Percentiles rank a stretch among this genome's conserved stretches.
These are phyloP conservation scores for Teratosphaeria pseudoeucalypti DNA, from an alignment of 2,329 filamentous ascomycete species.

Conservation along the genomic window DNA sequence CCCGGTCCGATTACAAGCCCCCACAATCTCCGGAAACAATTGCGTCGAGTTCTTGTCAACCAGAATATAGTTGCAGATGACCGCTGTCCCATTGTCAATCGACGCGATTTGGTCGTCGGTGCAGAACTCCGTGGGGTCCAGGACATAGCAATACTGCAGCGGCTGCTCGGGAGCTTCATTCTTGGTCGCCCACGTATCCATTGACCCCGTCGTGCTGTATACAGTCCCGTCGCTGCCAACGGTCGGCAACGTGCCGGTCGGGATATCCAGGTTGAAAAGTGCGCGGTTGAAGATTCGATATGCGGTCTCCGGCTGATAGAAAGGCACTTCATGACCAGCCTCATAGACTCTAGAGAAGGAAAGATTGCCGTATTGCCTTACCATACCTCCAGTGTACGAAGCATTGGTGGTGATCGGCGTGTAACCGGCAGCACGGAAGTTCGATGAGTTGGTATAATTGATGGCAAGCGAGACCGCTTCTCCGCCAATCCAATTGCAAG, in stretches of 20 bases:
- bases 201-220: conserved; percentile 1
- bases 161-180: conserved; percentile 8
- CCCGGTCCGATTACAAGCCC: background rate
- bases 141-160: conserved; percentile 10
- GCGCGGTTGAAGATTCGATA: conserved; percentile 39
- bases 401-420: conserved; percentile 18
- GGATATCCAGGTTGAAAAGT: conserved; percentile 36
- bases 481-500: conserved; percentile 20
- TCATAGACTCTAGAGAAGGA: conserved; percentile 27
- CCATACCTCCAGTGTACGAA: conserved; percentile 20
- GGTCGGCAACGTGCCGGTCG: conserved; percentile 25
- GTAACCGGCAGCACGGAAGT: conserved; percentile 22
- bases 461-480: conserved; percentile 19
- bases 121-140: conserved; percentile 7
- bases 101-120: conserved; percentile 8
- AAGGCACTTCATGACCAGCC: conserved; percentile 24
- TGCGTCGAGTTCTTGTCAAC: conserved; percentile 9
- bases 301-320: conserved; percentile 38
- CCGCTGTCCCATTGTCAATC: conserved; percentile 6
- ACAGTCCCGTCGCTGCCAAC: background rate
- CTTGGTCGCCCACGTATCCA: conserved; percentile 4
- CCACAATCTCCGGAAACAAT: conserved; percentile 8
- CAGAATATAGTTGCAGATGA: conserved; percentile 7
- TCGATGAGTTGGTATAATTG: conserved; percentile 13
- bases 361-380: conserved; percentile 25